A percentile compares a stretch with the other conserved stretches of the same genome.
Conservation (phyloP, 2,329 filamentous ascomycete genomes). For the Taxawa tesnikishii region DNA sequence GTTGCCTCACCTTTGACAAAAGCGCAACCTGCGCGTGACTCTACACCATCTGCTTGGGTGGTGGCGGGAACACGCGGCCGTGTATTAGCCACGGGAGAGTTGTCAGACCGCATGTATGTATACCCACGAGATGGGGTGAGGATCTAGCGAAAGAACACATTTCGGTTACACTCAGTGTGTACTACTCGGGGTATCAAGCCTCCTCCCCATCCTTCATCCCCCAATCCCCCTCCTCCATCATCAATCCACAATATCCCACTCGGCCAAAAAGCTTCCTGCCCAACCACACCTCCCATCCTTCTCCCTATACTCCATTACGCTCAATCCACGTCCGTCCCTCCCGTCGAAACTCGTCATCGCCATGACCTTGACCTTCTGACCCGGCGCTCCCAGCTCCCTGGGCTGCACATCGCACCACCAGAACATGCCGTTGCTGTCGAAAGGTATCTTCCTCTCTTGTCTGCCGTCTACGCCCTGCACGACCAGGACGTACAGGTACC, state of each 20-base stretch:
- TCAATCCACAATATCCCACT: conserved; percentile 41
- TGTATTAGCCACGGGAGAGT: too few relatives aligned
- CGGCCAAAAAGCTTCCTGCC: conserved; percentile 38
- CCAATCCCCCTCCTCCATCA: conserved; percentile 1
- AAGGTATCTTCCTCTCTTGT: conserved; percentile 54
- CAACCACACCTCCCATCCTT: conserved; percentile 34
- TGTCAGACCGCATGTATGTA: too few relatives aligned
- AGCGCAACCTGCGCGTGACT: too few relatives aligned
- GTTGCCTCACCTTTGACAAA: too few relatives aligned
- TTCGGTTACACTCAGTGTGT: too few relatives aligned
- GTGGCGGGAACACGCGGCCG: too few relatives aligned
- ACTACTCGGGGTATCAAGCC: too few relatives aligned
- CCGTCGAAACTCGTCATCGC: conserved; percentile 44
- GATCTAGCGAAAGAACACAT: too few relatives aligned
- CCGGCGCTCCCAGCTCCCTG: conserved; percentile 52
- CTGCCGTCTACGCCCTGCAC: conserved; percentile 55
- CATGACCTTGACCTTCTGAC: conserved; percentile 53
- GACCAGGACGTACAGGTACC: conserved; percentile 57
- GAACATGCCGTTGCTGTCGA: conserved; percentile 62
- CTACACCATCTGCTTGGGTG: too few relatives aligned
- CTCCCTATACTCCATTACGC: conserved; percentile 32
- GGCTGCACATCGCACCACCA: conserved; percentile 68
- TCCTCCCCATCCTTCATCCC: too few relatives aligned
- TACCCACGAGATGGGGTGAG: too few relatives aligned
- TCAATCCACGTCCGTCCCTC: conserved; percentile 41